Evolutionary conservation across 164 flowering plant genomes (phyloP), one percentile per base, ranked within the genome.

Genomic region (Houttuynia cordata): DNA sequence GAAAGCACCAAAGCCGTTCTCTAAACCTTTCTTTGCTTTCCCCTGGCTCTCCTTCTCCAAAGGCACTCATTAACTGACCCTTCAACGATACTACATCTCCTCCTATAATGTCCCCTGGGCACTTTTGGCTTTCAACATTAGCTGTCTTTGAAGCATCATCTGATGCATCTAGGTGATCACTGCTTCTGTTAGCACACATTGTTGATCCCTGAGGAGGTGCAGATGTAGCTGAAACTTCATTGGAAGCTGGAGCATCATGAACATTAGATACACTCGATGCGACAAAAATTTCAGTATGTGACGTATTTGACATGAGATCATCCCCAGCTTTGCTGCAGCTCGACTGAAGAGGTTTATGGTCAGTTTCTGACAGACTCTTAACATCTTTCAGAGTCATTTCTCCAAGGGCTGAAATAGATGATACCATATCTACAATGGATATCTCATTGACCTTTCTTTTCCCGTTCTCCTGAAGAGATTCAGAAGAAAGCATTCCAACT

Each of bases 11-110:
- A 64, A 91, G 88, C 47, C 94, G 86, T 68, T 88, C 76, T 72
- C 97, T 75, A 74, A 91, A 91, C 72, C 96, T 81, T 79, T 91
- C 97, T 74, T 88, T 91, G 75, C 92, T 85, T 78, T 85, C 97
- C 68, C 76, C 76, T 9, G 73, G 62, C 55, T 73, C 83, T 59
- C 62, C 73, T 61, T 79, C 84, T 66, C 63, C 79, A 60, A 67
- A 40, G 53, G 68, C 65, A 71, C 60, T 73, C 51, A 67, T 57
- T 57, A 58, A 54, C 47, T 69, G 76, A 25, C 41, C 53, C 45
- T 73, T 73, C 41, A 76, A 71, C 53, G 66, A 51, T 59, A 71
- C 68, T 53, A 66, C 67, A 63, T 67, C 50, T 42, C 42, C 53
- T 61, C 72, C 68, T 53, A 67, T 67, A 62, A 66, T 42, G 39